Evolutionary conservation across 2,329 filamentous ascomycete genomes (phyloP).

Genomic region (Calonectria henricotiae): DNA sequence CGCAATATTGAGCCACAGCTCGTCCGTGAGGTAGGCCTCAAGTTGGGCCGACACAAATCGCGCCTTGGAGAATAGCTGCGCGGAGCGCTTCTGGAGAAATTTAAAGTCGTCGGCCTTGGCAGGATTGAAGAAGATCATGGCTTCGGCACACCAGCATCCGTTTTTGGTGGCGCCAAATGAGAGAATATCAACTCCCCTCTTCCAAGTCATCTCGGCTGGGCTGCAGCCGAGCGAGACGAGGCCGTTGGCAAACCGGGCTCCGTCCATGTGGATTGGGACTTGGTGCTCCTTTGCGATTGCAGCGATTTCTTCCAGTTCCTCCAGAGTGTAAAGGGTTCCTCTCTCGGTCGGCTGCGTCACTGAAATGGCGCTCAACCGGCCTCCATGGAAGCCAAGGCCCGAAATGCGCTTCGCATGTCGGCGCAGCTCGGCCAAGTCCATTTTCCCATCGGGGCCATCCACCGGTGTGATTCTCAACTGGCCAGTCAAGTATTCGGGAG

Average conservation of each 20-base stretch:
- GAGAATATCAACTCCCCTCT: conserved; percentile 24
- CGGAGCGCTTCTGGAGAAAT: conserved; percentile 24
- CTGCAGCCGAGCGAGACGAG: conserved; percentile 27
- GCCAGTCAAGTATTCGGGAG: conserved; percentile 16
- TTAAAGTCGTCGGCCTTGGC: conserved; percentile 7
- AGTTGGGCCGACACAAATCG: conserved; percentile 24
- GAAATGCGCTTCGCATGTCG: conserved; percentile 14
- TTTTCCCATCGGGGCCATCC: conserved; percentile 15
- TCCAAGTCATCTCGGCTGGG: conserved; percentile 27
- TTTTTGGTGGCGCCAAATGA: conserved; percentile 27
- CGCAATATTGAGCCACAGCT: conserved; percentile 12
- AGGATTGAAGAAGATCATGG: conserved; percentile 15
- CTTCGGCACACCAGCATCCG: conserved; percentile 28
- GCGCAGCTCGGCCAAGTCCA: conserved; percentile 20
- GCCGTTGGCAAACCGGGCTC: conserved; percentile 23
- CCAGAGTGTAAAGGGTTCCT: conserved; percentile 19
- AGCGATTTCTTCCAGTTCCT: conserved; percentile 14
- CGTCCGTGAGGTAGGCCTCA: conserved; percentile 11
- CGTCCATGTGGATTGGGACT: conserved; percentile 26
- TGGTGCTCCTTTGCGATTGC: conserved; percentile 16
- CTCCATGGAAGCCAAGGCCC: conserved; percentile 19
- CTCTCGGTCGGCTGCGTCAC: conserved; percentile 25
- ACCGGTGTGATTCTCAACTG: conserved; percentile 5
- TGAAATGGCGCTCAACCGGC: conserved; percentile 13
- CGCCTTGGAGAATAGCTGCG: conserved; percentile 24